A percentile compares a stretch with the other conserved stretches of the same genome.
Evolutionary conservation across 805 yeast species (phyloP).

Genomic region (Lachancea lanzarotensis): DNA sequence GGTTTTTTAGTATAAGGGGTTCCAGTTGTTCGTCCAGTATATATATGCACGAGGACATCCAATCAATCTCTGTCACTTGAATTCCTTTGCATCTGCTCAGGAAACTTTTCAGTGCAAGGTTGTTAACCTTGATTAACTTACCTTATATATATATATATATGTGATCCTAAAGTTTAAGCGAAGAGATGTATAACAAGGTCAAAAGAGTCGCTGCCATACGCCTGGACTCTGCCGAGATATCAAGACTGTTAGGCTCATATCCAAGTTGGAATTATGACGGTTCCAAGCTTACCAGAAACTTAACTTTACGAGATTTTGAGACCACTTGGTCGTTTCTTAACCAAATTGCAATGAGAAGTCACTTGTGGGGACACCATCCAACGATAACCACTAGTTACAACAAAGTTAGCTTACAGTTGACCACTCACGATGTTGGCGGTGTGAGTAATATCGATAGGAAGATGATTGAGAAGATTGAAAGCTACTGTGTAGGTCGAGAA

Average conservation of each 20-base stretch:
- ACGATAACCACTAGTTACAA: constrained; percentile 59
- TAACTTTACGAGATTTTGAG: constrained; percentile 45
- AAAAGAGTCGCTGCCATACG: constrained; percentile 27
- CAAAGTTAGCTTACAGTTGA: constrained; percentile 44
- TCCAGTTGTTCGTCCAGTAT: constrained; percentile 28
- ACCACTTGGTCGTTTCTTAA: constrained; percentile 64
- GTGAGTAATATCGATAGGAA: constrained; percentile 51
- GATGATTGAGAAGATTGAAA: constrained; percentile 45
- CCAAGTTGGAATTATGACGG: constrained; percentile 24
- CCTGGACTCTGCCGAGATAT: constrained; percentile 22
- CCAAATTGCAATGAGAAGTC: constrained; percentile 50
- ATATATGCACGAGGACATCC: constrained; percentile 25
- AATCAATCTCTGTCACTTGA: background rate
- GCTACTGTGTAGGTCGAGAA: constrained; percentile 22
- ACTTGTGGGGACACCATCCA: constrained; percentile 63
- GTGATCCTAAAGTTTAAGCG: too few relatives aligned
- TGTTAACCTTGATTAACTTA: too few relatives aligned
- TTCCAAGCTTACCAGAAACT: constrained; percentile 31
- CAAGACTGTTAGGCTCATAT: constrained; percentile 14
- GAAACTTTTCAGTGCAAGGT: background rate
- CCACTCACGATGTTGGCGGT: constrained; percentile 59
- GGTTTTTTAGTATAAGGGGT: constrained; percentile 23
- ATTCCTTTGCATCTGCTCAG: background rate
- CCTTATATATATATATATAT: too few relatives aligned
- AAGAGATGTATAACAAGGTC: constrained; percentile 36